A percentile compares a stretch with the other conserved stretches of the same genome.
These are phyloP conservation scores for Wolfiporia cocos DNA, from an alignment of 1,284 basidiomycete species.

Conservation along the genomic window DNA sequence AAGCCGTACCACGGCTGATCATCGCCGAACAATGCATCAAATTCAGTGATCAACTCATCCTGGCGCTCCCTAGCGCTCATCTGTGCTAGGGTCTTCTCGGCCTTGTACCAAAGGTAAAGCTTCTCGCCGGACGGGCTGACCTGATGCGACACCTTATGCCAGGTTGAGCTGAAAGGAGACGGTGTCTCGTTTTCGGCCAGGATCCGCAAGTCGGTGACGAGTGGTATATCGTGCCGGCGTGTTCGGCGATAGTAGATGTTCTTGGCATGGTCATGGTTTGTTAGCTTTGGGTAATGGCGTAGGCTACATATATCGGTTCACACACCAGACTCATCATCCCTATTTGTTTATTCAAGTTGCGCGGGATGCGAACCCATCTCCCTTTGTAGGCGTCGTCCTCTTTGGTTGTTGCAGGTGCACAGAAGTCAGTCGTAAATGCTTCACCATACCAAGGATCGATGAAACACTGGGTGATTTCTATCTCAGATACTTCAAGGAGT, in stretches of 20 bases:
- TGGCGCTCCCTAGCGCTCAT: conserved; percentile 53
- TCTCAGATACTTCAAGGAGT: conserved; percentile 75
- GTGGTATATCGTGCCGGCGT: conserved; percentile 67
- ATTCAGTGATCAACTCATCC: conserved; percentile 71
- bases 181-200: conserved; percentile 46
- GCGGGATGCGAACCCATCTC: conserved; percentile 82
- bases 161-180: conserved; percentile 35
- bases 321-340: conserved; percentile 17
- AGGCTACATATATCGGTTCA: no score
- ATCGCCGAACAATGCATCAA: conserved; percentile 84
- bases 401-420: conserved; percentile 61
- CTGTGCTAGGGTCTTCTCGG: conserved; percentile 52
- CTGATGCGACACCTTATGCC: conserved; percentile 45
- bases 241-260: conserved; percentile 83
- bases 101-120: conserved; percentile 72
- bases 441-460: conserved; percentile 49
- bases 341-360: conserved; percentile 67
- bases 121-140: conserved; percentile 22
- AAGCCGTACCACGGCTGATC: conserved; percentile 82
- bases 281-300: background rate
- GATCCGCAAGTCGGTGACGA: conserved; percentile 58
- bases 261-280: conserved; percentile 26
- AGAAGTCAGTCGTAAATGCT: conserved; percentile 36
- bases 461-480: conserved; percentile 66
- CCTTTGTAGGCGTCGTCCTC: conserved; percentile 77